These are phyloP conservation scores for Heracleum sosnowskyi DNA, from an alignment of 129 eudicot genomes.

Conservation along the genomic window DNA sequence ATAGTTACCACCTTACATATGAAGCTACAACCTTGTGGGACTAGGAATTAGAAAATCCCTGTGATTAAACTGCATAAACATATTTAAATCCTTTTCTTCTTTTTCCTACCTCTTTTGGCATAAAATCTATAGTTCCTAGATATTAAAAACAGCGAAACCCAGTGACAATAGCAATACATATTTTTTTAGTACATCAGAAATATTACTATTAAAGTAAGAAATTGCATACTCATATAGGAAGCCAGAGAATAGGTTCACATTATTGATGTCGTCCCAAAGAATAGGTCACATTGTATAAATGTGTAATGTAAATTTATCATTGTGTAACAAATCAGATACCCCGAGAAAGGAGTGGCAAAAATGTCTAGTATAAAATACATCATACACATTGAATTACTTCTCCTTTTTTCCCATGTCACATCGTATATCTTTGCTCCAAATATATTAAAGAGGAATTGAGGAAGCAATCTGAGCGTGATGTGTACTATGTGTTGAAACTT, in stretches of 20 bases:
- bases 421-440: background rate
- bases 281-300: background rate
- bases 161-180: background rate
- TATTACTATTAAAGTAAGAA: no score
- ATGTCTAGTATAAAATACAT: background rate
- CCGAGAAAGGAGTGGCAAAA: background rate
- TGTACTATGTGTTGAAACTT: background rate
- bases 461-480: background rate
- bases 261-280: background rate
- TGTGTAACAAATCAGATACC: background rate
- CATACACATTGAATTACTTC: background rate
- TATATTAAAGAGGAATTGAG: background rate
- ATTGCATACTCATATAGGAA: background rate
- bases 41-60: background rate
- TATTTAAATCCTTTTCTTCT: no score
- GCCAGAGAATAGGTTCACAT: background rate
- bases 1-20: background rate
- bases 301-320: background rate
- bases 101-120: background rate
- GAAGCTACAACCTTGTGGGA: background rate
- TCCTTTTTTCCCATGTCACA: background rate
- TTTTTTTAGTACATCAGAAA: no score
- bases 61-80: background rate
- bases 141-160: background rate
- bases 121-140: background rate